phyloP scores from a whole-genome alignment of 2,329 filamentous ascomycete species.

The Penicillium occitanis region DNA sequence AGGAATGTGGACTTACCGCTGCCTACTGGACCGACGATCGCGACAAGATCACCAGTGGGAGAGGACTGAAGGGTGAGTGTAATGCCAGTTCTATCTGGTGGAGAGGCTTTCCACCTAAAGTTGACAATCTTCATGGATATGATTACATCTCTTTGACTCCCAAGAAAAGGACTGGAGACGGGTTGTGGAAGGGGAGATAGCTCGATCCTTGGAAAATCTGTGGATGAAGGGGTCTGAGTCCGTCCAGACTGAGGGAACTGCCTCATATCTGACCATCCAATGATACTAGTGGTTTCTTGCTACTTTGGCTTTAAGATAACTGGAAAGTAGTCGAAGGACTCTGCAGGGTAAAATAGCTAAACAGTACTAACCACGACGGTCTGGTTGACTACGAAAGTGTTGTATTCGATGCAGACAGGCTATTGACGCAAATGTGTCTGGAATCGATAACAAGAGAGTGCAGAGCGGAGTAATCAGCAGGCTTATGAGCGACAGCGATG shows the following conservation, averaged over 20 bases:
- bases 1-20: background rate
- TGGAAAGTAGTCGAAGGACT: background rate
- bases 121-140: background rate
- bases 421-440: background rate
- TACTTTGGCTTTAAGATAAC: background rate
- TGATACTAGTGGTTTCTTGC: background rate
- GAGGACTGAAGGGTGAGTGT: background rate
- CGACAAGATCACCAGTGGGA: background rate
- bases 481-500: background rate
- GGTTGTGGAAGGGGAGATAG: background rate
- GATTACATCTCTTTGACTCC: background rate
- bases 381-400: slow-evolving; percentile 18
- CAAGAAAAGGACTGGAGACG: background rate
- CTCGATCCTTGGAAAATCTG: background rate
- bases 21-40: background rate
- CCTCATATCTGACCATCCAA: background rate
- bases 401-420: background rate
- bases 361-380: slow-evolving; percentile 21
- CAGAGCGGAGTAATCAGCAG: background rate
- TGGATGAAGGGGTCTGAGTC: background rate
- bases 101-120: background rate
- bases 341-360: slow-evolving; percentile 21
- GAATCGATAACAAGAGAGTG: background rate
- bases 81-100: background rate
- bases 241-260: background rate